These are phyloP conservation scores for Ceratocystis cubensis DNA, from an alignment of 2,329 filamentous ascomycete genomes.

Conservation along the genomic window DNA sequence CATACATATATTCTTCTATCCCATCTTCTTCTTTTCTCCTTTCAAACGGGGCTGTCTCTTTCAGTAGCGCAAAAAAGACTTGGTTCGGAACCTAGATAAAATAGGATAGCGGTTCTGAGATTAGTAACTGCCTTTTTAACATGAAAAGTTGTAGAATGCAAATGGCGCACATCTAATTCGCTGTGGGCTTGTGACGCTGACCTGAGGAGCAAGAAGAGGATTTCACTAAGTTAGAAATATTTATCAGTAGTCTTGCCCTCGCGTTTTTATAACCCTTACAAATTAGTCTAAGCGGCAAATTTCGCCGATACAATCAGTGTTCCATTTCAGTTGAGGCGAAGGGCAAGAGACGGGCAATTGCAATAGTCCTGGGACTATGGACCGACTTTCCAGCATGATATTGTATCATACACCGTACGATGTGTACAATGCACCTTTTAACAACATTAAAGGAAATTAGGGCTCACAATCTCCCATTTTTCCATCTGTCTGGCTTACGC, in stretches of 20 bases:
- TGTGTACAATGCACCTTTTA: neutral
- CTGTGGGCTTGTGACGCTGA: neutral
- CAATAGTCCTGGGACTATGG: neutral
- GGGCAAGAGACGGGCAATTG: too few species aligned
- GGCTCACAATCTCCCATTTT: neutral
- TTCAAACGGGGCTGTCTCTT: neutral
- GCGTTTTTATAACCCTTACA: neutral
- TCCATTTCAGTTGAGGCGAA: too few species aligned
- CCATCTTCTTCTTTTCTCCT: neutral
- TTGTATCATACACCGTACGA: neutral
- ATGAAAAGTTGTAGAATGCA: neutral
- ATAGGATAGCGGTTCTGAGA: neutral
- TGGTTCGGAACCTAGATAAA: neutral
- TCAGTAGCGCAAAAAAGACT: neutral
- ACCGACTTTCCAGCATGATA: neutral
- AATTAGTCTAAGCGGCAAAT: too few species aligned
- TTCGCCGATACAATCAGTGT: too few species aligned
- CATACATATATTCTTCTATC: constrained; percentile 3
- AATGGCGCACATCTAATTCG: constrained; percentile 2
- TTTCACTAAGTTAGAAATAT: neutral
- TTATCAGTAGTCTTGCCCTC: neutral
- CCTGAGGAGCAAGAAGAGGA: neutral
- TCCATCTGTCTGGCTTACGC: neutral
- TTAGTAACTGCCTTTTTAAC: neutral
- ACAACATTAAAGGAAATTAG: too few species aligned